Percentiles rank a stretch among this genome's conserved stretches.
Conservation (phyloP, 306 rosid genomes). For the Quercus rubra region DNA sequence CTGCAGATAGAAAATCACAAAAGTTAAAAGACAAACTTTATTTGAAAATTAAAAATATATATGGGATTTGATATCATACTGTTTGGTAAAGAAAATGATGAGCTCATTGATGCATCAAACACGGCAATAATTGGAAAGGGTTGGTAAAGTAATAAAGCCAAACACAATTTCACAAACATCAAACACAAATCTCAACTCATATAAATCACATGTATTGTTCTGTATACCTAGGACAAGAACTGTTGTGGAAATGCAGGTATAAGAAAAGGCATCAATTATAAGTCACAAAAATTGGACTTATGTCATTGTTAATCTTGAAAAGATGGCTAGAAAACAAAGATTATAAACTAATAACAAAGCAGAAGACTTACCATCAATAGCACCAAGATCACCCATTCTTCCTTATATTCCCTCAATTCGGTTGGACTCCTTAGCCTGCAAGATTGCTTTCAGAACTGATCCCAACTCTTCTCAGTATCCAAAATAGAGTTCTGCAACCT, state of each 20-base stretch:
- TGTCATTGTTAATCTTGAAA: not conserved
- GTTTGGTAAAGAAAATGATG: not conserved
- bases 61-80: not conserved
- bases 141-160: not conserved
- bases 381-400: slow-evolving; percentile 96
- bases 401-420: slow-evolving; percentile 88
- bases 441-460: slow-evolving; percentile 72
- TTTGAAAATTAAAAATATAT: not conserved
- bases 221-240: not conserved
- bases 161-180: not conserved
- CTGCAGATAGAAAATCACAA: slow-evolving; percentile 45
- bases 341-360: not conserved
- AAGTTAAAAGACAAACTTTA: slow-evolving; percentile 13
- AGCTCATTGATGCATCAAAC: slow-evolving; percentile 1
- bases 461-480: slow-evolving; percentile 93
- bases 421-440: slow-evolving; percentile 72
- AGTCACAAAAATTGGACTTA: not conserved
- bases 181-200: not conserved
- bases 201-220: not conserved
- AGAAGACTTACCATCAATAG: slow-evolving; percentile 73
- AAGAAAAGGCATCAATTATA: not conserved
- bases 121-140: not conserved
- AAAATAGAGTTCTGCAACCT: slow-evolving; percentile 83
- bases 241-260: not conserved
- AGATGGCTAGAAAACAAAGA: not conserved